phyloP scores from a whole-genome alignment of 208 protist species.

The Trypanosoma caninum region DNA sequence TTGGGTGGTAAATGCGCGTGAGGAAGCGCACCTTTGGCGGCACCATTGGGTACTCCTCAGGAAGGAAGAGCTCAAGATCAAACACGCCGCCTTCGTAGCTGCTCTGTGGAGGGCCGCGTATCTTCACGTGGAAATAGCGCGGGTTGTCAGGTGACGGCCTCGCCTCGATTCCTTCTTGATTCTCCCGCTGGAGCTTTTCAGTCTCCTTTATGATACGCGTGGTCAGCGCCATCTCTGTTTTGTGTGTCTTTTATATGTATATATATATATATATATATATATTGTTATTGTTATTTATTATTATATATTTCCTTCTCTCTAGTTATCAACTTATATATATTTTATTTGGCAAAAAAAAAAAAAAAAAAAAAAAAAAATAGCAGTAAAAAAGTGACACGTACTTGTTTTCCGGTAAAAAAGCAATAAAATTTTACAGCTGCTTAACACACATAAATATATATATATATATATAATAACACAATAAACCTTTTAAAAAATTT shows the following conservation, averaged over 20 bases:
- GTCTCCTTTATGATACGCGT: conserved; percentile 91
- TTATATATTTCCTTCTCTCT: not conserved
- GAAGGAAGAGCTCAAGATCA: conserved; percentile 80
- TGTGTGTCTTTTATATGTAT: conserved; percentile 1
- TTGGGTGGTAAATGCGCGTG: conserved; percentile 99
- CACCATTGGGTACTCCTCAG: conserved; percentile 95
- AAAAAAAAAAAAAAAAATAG: conserved; percentile 2
- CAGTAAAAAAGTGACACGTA: too few relatives aligned
- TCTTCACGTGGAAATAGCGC: conserved; percentile 87
- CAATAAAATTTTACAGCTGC: too few relatives aligned
- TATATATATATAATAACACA: too few relatives aligned
- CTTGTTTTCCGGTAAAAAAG: too few relatives aligned
- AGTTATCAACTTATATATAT: not conserved
- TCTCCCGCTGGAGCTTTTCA: conserved; percentile 88
- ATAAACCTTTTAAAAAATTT: too few relatives aligned
- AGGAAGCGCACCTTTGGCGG: conserved; percentile 98
- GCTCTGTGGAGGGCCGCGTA: conserved; percentile 82
- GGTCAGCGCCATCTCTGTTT: conserved; percentile 47
- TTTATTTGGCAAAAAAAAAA: not conserved
- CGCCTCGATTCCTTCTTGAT: conserved; percentile 82
- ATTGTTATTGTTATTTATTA: not conserved
- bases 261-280: not conserved
- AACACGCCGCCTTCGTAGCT: conserved; percentile 91
- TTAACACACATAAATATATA: too few relatives aligned
- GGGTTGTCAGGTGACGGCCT: conserved; percentile 79